A percentile compares a stretch with the other conserved stretches of the same genome.
phyloP scores from a whole-genome alignment of 768 basidiomycete genomes.

The Chalciporus piperatus region DNA sequence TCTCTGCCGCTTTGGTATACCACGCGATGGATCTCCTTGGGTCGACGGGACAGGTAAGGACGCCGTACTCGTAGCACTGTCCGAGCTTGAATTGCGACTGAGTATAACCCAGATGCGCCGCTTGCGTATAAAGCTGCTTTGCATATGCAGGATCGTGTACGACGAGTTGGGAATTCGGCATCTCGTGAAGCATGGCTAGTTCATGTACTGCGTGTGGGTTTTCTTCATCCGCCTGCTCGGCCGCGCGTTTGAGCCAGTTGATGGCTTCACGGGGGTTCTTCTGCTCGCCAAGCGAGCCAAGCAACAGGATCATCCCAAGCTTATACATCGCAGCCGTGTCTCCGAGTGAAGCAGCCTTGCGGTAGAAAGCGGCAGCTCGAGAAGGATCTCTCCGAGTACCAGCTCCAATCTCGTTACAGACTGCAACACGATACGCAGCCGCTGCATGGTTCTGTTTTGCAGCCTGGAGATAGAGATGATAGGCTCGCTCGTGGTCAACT shows the following conservation, averaged over 20 bases:
- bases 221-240: slow-evolving; percentile 96
- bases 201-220: slow-evolving; percentile 98
- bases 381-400: slow-evolving; percentile 87
- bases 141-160: slow-evolving; percentile 80
- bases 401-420: slow-evolving; percentile 98
- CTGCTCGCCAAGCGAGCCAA: slow-evolving; percentile 78
- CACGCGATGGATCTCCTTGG: slow-evolving; percentile 93
- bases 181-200: slow-evolving; percentile 84
- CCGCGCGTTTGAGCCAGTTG: slow-evolving; percentile 91
- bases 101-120: slow-evolving; percentile 90
- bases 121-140: slow-evolving; percentile 82
- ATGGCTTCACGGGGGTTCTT: slow-evolving; percentile 90
- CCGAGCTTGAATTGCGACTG: slow-evolving; percentile 95
- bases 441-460: slow-evolving; percentile 96
- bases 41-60: slow-evolving; percentile 86
- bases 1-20: slow-evolving; percentile 98
- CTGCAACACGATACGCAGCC: slow-evolving; percentile 94
- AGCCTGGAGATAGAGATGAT: slow-evolving; percentile 95
- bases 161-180: slow-evolving; percentile 62
- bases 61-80: slow-evolving; percentile 91
- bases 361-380: slow-evolving; percentile 92
- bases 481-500: slow-evolving; percentile 97
- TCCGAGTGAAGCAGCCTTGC: slow-evolving; percentile 92
- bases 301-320: slow-evolving; percentile 95
- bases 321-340: slow-evolving; percentile 99